Conservation (phyloP, 805 yeast species). For the Candida pseudofarinosa region DNA sequence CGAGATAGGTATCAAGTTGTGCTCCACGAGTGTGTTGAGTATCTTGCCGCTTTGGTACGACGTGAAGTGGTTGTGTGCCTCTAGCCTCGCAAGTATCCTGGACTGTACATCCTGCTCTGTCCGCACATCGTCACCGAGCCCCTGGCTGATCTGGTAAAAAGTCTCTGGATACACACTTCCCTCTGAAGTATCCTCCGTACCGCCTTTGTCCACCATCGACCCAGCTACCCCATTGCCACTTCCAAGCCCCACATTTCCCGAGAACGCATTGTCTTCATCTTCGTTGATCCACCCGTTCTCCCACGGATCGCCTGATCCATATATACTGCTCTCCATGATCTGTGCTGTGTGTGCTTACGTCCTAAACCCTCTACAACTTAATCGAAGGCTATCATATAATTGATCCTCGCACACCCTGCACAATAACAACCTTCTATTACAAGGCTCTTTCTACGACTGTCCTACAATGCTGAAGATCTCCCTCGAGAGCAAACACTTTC, state of each 20-base stretch:
- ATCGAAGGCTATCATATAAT: no score
- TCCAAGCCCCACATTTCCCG: background rate
- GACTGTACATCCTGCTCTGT: slow-evolving; percentile 28
- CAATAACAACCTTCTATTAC: no score
- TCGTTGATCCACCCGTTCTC: slow-evolving; percentile 36
- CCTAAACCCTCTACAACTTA: background rate
- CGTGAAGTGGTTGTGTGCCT: slow-evolving; percentile 21
- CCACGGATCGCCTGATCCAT: slow-evolving; percentile 31
- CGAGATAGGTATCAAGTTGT: slow-evolving; percentile 29
- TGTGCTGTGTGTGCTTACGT: background rate
- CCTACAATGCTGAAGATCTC: no score
- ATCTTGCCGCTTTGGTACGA: slow-evolving; percentile 29
- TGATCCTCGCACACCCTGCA: no score
- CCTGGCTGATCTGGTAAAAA: slow-evolving; percentile 19
- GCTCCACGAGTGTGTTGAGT: slow-evolving; percentile 33
- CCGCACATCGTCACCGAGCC: slow-evolving; percentile 12
- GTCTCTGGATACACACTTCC: slow-evolving; percentile 25
- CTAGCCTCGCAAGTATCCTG: slow-evolving; percentile 24
- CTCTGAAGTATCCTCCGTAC: slow-evolving; percentile 5
- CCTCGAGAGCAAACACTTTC: no score
- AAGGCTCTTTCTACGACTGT: no score
- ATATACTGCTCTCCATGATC: slow-evolving; percentile 12
- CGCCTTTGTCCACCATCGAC: slow-evolving; percentile 3
- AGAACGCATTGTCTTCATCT: slow-evolving; percentile 2
- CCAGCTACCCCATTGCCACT: slow-evolving; percentile 3